A percentile compares a stretch with the other conserved stretches of the same genome.
Evolutionary conservation across 2,329 filamentous ascomycete species (phyloP).

Genomic region (Nemania diffusa): DNA sequence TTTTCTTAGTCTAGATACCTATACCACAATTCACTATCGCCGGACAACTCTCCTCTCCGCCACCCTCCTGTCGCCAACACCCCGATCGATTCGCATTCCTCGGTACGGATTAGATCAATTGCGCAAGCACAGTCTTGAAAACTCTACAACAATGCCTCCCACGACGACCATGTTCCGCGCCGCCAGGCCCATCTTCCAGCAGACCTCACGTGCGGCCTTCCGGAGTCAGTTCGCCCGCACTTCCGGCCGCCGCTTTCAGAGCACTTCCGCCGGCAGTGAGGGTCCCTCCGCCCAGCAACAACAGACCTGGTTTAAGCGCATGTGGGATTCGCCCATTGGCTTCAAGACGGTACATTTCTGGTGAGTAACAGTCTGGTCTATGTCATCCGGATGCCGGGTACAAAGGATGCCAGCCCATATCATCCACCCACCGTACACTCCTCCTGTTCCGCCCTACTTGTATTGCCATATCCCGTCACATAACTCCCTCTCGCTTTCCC

Average conservation of each 20-base stretch:
- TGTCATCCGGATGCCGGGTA: neutral
- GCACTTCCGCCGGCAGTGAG: slow-evolving; percentile 60
- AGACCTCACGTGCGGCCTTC: slow-evolving; percentile 65
- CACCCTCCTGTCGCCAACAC: neutral
- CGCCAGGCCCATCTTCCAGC: slow-evolving; percentile 63
- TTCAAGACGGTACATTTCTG: slow-evolving; percentile 98
- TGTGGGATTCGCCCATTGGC: slow-evolving; percentile 85
- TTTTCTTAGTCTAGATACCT: slow-evolving; percentile 1
- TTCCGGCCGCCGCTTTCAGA: slow-evolving; percentile 75
- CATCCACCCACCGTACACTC: neutral
- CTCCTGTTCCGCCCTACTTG: neutral
- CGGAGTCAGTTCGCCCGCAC: slow-evolving; percentile 55
- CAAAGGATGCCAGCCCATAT: neutral
- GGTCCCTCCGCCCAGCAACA: slow-evolving; percentile 54
- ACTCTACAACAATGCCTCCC: slow-evolving; percentile 54
- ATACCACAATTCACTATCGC: slow-evolving; percentile 10
- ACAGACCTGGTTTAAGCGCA: slow-evolving; percentile 74
- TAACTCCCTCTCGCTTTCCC: neutral
- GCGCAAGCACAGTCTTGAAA: neutral
- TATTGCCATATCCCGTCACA: neutral
- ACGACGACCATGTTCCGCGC: slow-evolving; percentile 63
- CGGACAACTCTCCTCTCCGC: slow-evolving; percentile 31
- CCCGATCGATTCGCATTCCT: neutral
- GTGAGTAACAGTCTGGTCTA: slow-evolving; percentile 59
- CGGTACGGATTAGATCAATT: neutral